Evolutionary conservation across 176 grass and related monocot species (phyloP).

Genomic region (Cymbopogon citratus): DNA sequence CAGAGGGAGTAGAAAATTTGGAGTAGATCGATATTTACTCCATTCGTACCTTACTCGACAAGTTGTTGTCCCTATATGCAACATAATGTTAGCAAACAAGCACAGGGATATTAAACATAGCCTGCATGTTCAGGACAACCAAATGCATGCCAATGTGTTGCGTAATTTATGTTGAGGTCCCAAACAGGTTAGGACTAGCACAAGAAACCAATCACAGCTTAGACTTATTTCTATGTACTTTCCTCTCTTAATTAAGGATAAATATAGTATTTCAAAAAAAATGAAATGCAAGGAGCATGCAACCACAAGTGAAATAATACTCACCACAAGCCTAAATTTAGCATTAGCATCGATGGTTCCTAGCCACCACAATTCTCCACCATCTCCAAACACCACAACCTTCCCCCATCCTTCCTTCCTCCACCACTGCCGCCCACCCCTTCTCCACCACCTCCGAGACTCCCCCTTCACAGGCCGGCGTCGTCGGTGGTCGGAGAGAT

Average conservation of each 20-base stretch:
- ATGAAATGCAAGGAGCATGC: neutral
- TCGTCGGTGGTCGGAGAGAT: constrained; percentile 27
- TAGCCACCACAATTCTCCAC: neutral
- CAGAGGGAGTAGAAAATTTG: too few species aligned
- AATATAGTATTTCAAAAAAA: neutral
- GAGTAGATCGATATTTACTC: too few species aligned
- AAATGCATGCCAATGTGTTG: neutral
- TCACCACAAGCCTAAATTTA: neutral
- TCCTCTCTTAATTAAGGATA: too few species aligned
- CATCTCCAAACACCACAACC: neutral
- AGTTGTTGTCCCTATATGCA: too few species aligned
- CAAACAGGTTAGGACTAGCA: neutral
- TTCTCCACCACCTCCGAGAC: constrained; percentile 9
- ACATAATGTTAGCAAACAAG: too few species aligned
- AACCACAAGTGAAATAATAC: neutral
- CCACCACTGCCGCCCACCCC: neutral
- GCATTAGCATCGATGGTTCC: neutral
- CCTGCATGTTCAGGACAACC: neutral
- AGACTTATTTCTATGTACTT: too few species aligned
- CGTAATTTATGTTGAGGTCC: neutral
- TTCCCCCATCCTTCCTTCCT: neutral
- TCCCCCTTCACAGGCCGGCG: neutral
- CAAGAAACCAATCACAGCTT: neutral
- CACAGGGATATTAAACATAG: neutral
- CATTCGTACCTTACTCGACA: too few species aligned